phyloP scores from a whole-genome alignment of 257 asterid species.

The Penstemon barbatus region DNA sequence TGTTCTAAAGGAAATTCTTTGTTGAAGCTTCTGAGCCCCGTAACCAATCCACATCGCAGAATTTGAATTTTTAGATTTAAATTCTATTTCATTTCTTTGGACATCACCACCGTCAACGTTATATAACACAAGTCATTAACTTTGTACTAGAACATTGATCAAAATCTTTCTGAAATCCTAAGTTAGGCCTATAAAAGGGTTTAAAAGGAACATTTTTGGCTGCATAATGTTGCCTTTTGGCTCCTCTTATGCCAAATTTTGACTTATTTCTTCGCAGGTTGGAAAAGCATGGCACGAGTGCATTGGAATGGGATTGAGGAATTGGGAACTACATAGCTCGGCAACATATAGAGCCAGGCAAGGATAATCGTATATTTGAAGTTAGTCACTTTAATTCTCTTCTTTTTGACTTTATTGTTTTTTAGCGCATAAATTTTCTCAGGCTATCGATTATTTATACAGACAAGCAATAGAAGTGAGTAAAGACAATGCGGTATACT shows the following conservation, averaged over 20 bases:
- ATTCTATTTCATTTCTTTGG: slow-evolving; percentile 13
- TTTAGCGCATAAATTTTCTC: slow-evolving; percentile 81
- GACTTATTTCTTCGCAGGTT: neutral
- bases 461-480: slow-evolving; percentile 81
- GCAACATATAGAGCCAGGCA: too few relatives aligned
- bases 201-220: slow-evolving; percentile 31
- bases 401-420: slow-evolving; percentile 22
- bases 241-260: slow-evolving; percentile 24
- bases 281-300: too few relatives aligned
- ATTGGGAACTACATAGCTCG: too few relatives aligned
- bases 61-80: slow-evolving; percentile 27
- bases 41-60: slow-evolving; percentile 26
- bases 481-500: slow-evolving; percentile 76
- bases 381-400: slow-evolving; percentile 2
- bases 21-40: slow-evolving; percentile 25
- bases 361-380: neutral
- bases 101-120: slow-evolving; percentile 16
- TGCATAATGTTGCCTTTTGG: slow-evolving; percentile 36
- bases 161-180: slow-evolving; percentile 36
- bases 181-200: slow-evolving; percentile 36
- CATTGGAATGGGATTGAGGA: too few relatives aligned
- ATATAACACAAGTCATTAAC: slow-evolving; percentile 19
- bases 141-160: slow-evolving; percentile 19
- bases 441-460: slow-evolving; percentile 80
- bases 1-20: slow-evolving; percentile 4